These are phyloP conservation scores for Zasmidium angulare DNA, from an alignment of 2,329 filamentous ascomycete genomes.

Conservation along the genomic window DNA sequence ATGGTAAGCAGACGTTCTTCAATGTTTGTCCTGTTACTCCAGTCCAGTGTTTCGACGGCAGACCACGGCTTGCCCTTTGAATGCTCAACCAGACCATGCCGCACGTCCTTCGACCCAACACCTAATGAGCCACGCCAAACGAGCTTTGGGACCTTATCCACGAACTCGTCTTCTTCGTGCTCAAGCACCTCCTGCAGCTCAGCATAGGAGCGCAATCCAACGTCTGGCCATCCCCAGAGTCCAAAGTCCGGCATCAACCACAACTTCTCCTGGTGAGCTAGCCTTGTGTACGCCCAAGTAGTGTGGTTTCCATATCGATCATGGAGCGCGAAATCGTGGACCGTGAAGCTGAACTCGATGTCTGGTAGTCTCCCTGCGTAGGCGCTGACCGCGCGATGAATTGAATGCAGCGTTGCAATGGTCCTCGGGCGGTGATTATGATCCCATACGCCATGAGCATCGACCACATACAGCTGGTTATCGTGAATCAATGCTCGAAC, in stretches of 20 bases:
- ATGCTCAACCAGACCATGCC: slow-evolving; percentile 32
- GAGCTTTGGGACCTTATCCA: slow-evolving; percentile 27
- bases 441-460: slow-evolving; percentile 26
- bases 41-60: slow-evolving; percentile 35
- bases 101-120: slow-evolving; percentile 29
- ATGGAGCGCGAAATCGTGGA: slow-evolving; percentile 43
- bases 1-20: slow-evolving; percentile 24
- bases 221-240: slow-evolving; percentile 53
- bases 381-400: slow-evolving; percentile 47
- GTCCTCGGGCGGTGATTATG: slow-evolving; percentile 25
- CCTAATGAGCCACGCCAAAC: slow-evolving; percentile 33
- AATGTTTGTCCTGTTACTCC: slow-evolving; percentile 22
- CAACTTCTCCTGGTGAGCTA: slow-evolving; percentile 36
- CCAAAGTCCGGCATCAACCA: slow-evolving; percentile 57
- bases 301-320: slow-evolving; percentile 22
- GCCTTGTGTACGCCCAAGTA: slow-evolving; percentile 26
- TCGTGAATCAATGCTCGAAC: slow-evolving; percentile 30
- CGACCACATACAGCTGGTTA: slow-evolving; percentile 31
- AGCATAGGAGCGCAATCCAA: slow-evolving; percentile 26
- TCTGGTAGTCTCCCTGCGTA: slow-evolving; percentile 43
- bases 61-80: slow-evolving; percentile 36
- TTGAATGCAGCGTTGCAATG: slow-evolving; percentile 43
- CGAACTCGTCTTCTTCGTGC: slow-evolving; percentile 22
- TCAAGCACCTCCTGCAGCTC: slow-evolving; percentile 20
- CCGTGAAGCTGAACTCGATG: slow-evolving; percentile 47